Evolutionary conservation across 805 yeast species (phyloP).

Genomic region (Jamesozyma rosinii): DNA sequence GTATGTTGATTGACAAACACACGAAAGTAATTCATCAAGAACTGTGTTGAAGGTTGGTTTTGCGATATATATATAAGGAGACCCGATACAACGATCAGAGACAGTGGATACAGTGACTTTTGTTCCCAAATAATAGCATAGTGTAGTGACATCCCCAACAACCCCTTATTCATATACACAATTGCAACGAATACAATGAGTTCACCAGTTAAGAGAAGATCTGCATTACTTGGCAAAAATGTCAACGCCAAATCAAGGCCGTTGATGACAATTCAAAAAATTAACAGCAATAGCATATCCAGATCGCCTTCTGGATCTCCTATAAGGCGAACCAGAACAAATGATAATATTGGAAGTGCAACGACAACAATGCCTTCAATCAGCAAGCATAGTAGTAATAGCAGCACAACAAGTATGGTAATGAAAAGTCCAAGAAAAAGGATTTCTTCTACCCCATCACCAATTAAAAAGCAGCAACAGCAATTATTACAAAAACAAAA

Average conservation of each 20-base stretch:
- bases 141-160: no score
- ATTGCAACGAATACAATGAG: slow-evolving; percentile 7
- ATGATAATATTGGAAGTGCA: not conserved
- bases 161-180: no score
- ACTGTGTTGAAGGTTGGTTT: no score
- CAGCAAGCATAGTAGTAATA: not conserved
- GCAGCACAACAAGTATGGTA: not conserved
- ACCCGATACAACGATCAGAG: no score
- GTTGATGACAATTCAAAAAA: not conserved
- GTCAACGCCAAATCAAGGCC: slow-evolving; percentile 8
- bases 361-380: not conserved
- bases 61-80: no score
- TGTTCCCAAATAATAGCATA: no score
- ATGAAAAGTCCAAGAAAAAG: slow-evolving; percentile 1
- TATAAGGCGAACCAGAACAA: slow-evolving; percentile 1
- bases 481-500: not conserved
- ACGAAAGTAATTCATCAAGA: no score
- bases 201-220: slow-evolving; percentile 19
- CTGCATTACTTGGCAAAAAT: slow-evolving; percentile 18
- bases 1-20: no score
- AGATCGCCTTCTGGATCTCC: slow-evolving; percentile 3
- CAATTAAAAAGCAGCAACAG: not conserved
- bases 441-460: slow-evolving; percentile 2
- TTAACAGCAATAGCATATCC: not conserved
- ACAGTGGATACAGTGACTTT: no score